These are phyloP conservation scores for Psilocybe cyanescens DNA, from an alignment of 768 basidiomycete species.

Conservation along the genomic window DNA sequence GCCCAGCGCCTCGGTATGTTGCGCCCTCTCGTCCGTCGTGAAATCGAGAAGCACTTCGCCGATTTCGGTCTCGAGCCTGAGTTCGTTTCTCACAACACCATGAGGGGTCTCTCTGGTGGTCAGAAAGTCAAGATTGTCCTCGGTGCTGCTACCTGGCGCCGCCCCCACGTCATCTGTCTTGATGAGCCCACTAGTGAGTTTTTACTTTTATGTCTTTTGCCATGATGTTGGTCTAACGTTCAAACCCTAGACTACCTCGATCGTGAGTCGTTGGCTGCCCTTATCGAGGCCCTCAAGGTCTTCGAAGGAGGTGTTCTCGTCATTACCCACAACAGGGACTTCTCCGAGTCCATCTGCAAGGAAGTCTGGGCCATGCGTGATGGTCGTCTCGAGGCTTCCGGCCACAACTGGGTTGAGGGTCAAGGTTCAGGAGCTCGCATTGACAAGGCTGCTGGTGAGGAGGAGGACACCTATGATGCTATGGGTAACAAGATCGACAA, in stretches of 20 bases:
- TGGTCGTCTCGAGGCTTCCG: conserved; percentile 94
- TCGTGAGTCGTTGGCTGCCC: conserved; percentile 98
- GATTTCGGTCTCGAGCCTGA: conserved; percentile 99
- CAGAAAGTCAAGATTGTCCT: conserved; percentile 99
- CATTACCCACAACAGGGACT: conserved; percentile 98
- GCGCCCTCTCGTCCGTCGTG: conserved; percentile 95
- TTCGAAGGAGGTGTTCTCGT: conserved; percentile 99
- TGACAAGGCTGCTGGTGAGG: conserved; percentile 91
- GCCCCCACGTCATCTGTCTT: conserved; percentile 95
- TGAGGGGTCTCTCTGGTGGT: conserved; percentile 98
- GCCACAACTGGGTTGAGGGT: conserved; percentile 99
- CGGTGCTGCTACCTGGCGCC: conserved; percentile 98
- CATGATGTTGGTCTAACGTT: background rate
- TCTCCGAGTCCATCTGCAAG: conserved; percentile 96
- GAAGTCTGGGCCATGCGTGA: conserved; percentile 99
- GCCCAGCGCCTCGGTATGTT: conserved; percentile 95
- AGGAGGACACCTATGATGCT: conserved; percentile 92
- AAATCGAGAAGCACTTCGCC: conserved; percentile 99
- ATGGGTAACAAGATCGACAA: conserved; percentile 96
- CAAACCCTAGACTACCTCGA: conserved; percentile 86
- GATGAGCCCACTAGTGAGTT: conserved; percentile 91
- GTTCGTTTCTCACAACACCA: conserved; percentile 99
- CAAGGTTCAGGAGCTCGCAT: conserved; percentile 95
- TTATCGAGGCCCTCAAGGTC: conserved; percentile 96
- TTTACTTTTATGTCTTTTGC: background rate